Conservation (phyloP, 2,329 filamentous ascomycete species). For the Penicillium hordei region DNA sequence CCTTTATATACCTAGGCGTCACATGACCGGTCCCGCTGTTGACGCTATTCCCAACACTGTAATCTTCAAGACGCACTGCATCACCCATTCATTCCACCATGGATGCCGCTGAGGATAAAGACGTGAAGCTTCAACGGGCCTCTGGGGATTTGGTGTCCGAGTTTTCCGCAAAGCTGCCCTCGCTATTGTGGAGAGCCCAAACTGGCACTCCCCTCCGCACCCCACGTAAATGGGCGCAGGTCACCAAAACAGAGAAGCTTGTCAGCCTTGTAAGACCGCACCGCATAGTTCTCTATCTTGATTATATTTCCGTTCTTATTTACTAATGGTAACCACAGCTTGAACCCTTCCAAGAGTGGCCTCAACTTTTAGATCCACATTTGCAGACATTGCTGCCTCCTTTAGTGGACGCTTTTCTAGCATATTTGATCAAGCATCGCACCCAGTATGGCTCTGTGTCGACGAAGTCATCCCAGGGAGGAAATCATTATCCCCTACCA, state of each 20-base stretch:
- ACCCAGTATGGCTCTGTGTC: constrained; percentile 40
- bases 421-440: constrained; percentile 54
- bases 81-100: constrained; percentile 29
- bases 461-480: constrained; percentile 37
- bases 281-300: not conserved
- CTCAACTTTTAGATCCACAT: constrained; percentile 85
- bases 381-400: constrained; percentile 72
- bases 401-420: constrained; percentile 73
- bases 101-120: constrained; percentile 47
- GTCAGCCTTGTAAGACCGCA: constrained; percentile 40
- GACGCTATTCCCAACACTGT: constrained; percentile 22
- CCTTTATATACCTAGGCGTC: constrained; percentile 6
- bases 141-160: constrained; percentile 47
- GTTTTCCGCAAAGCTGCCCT: constrained; percentile 43
- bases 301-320: not conserved
- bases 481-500: constrained; percentile 53
- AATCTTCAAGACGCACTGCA: constrained; percentile 8
- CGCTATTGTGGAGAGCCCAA: constrained; percentile 41
- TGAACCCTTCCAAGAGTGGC: constrained; percentile 91
- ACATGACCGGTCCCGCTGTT: constrained; percentile 27
- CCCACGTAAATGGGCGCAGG: constrained; percentile 42
- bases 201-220: constrained; percentile 26
- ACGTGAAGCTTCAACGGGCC: constrained; percentile 49
- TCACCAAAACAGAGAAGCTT: constrained; percentile 40
- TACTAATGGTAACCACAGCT: constrained; percentile 48